Conservation (phyloP, 768 basidiomycete species). For the Udeniomyces megalosporus region DNA sequence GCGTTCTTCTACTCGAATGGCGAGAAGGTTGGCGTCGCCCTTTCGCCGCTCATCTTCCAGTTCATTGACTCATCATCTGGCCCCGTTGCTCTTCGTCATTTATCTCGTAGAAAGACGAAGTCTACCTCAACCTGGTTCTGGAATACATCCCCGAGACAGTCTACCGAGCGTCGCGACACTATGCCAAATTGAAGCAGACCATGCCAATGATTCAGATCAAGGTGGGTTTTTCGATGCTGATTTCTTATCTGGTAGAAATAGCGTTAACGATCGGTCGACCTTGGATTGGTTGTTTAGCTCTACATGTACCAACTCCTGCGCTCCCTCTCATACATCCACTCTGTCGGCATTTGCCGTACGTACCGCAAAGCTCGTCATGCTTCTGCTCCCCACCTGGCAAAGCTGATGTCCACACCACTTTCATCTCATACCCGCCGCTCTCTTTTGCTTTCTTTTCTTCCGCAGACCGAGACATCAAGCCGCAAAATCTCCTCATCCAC, state of each 20-base stretch:
- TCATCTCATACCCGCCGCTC: not conserved
- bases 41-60: not conserved
- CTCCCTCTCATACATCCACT: constrained; percentile 97
- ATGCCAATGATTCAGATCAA: constrained; percentile 99
- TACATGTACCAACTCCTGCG: constrained; percentile 59
- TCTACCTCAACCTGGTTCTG: constrained; percentile 95
- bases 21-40: constrained; percentile 59
- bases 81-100: not conserved
- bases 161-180: constrained; percentile 95
- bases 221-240: not conserved
- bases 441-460: not conserved
- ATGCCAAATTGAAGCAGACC: constrained; percentile 97
- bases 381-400: not conserved
- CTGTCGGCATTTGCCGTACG: constrained; percentile 79
- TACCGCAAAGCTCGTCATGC: not conserved
- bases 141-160: constrained; percentile 99
- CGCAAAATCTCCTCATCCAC: constrained; percentile 94
- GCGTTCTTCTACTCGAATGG: constrained; percentile 99
- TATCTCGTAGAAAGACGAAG: constrained; percentile 78
- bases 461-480: constrained; percentile 87
- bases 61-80: not conserved
- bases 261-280: no score
- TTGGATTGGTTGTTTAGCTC: not conserved
- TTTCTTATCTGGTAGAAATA: no score
- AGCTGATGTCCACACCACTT: not conserved